Percentiles rank a stretch among this genome's conserved stretches.
phyloP scores from a whole-genome alignment of 2,329 filamentous ascomycete genomes.

The Trichoderma guizhouense region DNA sequence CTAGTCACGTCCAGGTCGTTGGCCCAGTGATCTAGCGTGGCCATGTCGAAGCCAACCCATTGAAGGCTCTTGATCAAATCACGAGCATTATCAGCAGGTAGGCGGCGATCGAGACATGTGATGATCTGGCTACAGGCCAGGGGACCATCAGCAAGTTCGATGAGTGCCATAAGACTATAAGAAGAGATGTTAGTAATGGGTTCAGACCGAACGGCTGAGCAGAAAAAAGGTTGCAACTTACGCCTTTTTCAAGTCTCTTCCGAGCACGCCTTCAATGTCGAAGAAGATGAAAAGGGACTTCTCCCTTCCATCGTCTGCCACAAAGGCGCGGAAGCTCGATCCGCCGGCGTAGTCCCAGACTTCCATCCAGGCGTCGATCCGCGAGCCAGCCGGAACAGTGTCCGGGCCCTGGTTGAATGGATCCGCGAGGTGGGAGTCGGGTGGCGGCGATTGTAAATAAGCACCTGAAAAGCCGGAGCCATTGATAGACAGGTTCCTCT shows the following conservation, averaged over 20 bases:
- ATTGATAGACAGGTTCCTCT: constrained; percentile 73
- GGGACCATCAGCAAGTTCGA: constrained; percentile 77
- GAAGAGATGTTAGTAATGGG: neutral
- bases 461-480: constrained; percentile 86
- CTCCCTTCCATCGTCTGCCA: constrained; percentile 66
- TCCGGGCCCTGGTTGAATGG: constrained; percentile 31
- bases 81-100: constrained; percentile 59
- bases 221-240: constrained; percentile 44
- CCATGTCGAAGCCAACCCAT: constrained; percentile 89
- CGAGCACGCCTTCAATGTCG: constrained; percentile 63
- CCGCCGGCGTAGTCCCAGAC: constrained; percentile 84
- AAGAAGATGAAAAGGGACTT: constrained; percentile 87
- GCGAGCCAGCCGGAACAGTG: constrained; percentile 29
- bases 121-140: constrained; percentile 75
- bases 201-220: neutral
- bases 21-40: constrained; percentile 75
- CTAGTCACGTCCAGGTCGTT: constrained; percentile 64
- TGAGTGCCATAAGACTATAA: constrained; percentile 76
- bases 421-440: constrained; percentile 44
- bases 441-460: constrained; percentile 53
- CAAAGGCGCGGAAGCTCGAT: constrained; percentile 81
- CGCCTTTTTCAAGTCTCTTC: constrained; percentile 82
- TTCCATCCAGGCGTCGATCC: constrained; percentile 65
- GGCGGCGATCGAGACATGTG: constrained; percentile 73
- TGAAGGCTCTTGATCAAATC: constrained; percentile 76